phyloP scores from a whole-genome alignment of 805 yeast genomes.

The Ogataea haglerorum region DNA sequence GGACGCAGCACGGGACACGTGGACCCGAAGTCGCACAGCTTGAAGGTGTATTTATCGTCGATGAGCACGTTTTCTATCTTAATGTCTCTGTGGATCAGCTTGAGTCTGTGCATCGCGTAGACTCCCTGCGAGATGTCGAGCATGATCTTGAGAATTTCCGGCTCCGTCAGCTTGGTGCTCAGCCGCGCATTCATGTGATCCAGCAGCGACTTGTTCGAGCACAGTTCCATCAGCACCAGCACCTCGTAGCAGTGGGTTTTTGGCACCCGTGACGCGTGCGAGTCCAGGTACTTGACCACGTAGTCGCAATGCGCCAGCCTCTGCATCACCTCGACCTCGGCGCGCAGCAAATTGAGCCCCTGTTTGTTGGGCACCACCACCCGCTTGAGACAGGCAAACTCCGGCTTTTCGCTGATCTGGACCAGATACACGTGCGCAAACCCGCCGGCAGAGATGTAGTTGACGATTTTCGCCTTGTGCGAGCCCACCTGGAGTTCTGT shows the following conservation, averaged over 20 bases:
- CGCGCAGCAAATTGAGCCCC: slow-evolving; percentile 61
- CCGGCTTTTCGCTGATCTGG: slow-evolving; percentile 41
- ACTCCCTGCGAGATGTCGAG: slow-evolving; percentile 76
- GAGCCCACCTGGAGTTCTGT: slow-evolving; percentile 48
- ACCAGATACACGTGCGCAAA: slow-evolving; percentile 79
- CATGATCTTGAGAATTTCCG: slow-evolving; percentile 80
- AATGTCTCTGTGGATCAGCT: slow-evolving; percentile 85
- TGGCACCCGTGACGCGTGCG: slow-evolving; percentile 63
- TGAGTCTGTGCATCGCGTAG: slow-evolving; percentile 77
- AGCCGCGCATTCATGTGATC: slow-evolving; percentile 89
- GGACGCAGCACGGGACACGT: slow-evolving; percentile 68
- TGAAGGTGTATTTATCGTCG: slow-evolving; percentile 64
- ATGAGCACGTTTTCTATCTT: slow-evolving; percentile 93
- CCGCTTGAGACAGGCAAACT: slow-evolving; percentile 64
- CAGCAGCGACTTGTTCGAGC: slow-evolving; percentile 80
- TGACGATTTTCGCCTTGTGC: slow-evolving; percentile 42
- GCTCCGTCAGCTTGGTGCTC: slow-evolving; percentile 70
- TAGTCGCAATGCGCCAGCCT: slow-evolving; percentile 51
- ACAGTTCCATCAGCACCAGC: slow-evolving; percentile 85
- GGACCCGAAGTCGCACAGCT: slow-evolving; percentile 93
- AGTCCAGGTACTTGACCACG: slow-evolving; percentile 69
- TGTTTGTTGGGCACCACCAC: slow-evolving; percentile 70
- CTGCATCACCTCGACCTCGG: slow-evolving; percentile 80
- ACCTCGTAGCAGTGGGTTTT: slow-evolving; percentile 68
- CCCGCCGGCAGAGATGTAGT: slow-evolving; percentile 57